A percentile compares a stretch with the other conserved stretches of the same genome.
phyloP scores from a whole-genome alignment of 2,329 filamentous ascomycete genomes.

The Cyphellophora attinorum region DNA sequence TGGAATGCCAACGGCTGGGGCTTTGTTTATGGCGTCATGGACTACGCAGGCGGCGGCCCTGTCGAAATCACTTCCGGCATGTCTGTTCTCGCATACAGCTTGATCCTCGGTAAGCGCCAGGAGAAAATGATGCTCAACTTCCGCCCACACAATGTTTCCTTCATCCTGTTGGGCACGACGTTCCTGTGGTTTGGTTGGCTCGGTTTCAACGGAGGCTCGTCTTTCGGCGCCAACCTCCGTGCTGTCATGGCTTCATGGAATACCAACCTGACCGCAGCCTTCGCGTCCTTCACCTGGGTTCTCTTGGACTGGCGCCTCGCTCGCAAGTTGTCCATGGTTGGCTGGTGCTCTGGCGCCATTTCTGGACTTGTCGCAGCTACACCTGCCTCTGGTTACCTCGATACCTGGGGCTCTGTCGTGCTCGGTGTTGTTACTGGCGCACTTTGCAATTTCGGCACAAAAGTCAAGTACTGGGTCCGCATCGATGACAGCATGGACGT shows the following conservation, averaged over 20 bases:
- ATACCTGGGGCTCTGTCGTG: constrained; percentile 50
- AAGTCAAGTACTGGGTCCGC: constrained; percentile 67
- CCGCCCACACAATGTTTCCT: constrained; percentile 94
- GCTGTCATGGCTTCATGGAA: constrained; percentile 98
- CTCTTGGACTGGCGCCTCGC: constrained; percentile 91
- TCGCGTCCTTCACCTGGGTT: constrained; percentile 87
- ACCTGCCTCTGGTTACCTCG: constrained; percentile 55
- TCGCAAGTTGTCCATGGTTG: constrained; percentile 89
- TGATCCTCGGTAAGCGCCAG: constrained; percentile 89
- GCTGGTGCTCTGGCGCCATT: constrained; percentile 84
- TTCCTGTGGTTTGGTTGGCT: constrained; percentile 99
- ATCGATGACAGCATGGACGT: constrained; percentile 85
- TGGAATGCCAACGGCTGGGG: constrained; percentile 96
- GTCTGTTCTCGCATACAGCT: constrained; percentile 88
- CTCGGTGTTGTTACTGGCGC: constrained; percentile 55
- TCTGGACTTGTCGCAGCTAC: constrained; percentile 82
- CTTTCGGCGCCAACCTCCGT: constrained; percentile 87
- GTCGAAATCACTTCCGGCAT: constrained; percentile 95
- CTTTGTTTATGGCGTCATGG: constrained; percentile 80
- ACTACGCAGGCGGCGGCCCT: constrained; percentile 92
- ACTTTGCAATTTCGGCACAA: constrained; percentile 76
- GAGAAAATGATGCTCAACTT: constrained; percentile 99
- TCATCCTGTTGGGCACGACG: constrained; percentile 90
- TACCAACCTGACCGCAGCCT: constrained; percentile 85
- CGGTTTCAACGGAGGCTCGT: constrained; percentile 93